Conservation (phyloP, 169 alveolate genomes). For the Eimeria necatrix region DNA sequence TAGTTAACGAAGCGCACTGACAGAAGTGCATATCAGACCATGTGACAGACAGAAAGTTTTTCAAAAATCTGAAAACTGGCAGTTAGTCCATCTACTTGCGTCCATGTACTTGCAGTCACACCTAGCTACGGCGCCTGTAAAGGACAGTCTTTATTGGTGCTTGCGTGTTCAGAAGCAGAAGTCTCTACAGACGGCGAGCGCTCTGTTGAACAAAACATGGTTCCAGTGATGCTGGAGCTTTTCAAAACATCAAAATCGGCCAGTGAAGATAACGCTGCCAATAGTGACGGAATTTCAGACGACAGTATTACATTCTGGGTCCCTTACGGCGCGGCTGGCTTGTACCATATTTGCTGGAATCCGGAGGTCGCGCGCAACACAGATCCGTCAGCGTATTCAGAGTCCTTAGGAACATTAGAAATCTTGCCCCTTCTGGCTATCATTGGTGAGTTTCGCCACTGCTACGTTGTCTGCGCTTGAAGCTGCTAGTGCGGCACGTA, state of each 20-base stretch:
- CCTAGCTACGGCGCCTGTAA: too few relatives aligned
- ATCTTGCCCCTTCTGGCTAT: constrained; percentile 35
- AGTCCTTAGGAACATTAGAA: constrained; percentile 67
- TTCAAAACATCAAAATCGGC: background rate
- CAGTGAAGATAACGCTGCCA: background rate
- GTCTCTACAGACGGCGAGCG: background rate
- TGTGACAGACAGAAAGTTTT: too few relatives aligned
- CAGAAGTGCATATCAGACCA: too few relatives aligned
- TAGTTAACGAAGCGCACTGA: too few relatives aligned
- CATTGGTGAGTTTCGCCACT: constrained; percentile 2
- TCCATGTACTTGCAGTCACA: too few relatives aligned
- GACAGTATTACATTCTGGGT: constrained; percentile 54
- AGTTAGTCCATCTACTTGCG: too few relatives aligned
- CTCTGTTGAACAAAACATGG: background rate
- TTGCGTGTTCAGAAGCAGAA: background rate
- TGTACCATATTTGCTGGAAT: constrained; percentile 78
- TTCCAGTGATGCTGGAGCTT: constrained; percentile 28
- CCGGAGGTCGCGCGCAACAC: constrained; percentile 7
- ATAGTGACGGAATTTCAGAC: background rate
- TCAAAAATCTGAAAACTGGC: too few relatives aligned
- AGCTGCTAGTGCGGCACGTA: background rate
- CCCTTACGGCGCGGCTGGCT: constrained; percentile 35
- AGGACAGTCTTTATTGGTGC: background rate
- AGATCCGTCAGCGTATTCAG: constrained; percentile 66
- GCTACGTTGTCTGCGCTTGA: background rate